Evolutionary conservation across 345 rosid species (phyloP).

Genomic region (Populus simonii): DNA sequence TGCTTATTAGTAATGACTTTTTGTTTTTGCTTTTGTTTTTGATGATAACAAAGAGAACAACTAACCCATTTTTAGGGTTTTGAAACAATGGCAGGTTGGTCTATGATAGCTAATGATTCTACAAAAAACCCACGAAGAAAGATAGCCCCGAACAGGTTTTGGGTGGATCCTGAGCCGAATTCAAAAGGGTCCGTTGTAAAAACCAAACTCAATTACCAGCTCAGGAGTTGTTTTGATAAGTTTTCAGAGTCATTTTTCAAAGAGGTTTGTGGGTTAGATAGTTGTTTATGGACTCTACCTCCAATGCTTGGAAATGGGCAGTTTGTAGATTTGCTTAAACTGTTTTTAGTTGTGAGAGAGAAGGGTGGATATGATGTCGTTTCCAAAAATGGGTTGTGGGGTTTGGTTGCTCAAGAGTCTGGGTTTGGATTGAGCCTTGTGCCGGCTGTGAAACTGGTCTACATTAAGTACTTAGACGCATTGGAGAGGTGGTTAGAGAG

Average conservation of each 20-base stretch:
- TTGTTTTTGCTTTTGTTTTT: neutral
- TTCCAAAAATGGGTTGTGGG: conserved; percentile 45
- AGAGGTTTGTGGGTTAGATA: conserved; percentile 13
- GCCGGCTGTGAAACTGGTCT: conserved; percentile 43
- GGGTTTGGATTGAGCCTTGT: conserved; percentile 37
- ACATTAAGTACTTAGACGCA: conserved; percentile 46
- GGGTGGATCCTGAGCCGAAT: conserved; percentile 8
- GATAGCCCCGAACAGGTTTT: neutral
- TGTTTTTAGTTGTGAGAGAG: conserved; percentile 44
- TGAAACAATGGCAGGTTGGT: conserved; percentile 36
- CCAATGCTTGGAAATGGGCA: conserved; percentile 57
- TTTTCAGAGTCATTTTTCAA: neutral
- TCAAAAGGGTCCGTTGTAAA: neutral
- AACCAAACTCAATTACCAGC: neutral
- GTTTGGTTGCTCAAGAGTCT: conserved; percentile 43
- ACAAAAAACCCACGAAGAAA: neutral
- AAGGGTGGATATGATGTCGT: conserved; percentile 49
- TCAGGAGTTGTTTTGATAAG: conserved; percentile 6
- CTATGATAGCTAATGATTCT: conserved; percentile 18
- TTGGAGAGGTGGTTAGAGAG: conserved; percentile 44
- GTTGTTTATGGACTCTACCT: conserved; percentile 21
- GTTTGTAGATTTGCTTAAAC: conserved; percentile 46
- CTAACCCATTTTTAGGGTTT: conserved; percentile 23
- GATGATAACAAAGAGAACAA: neutral
- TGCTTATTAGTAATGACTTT: neutral